These are phyloP conservation scores for Penstemon davidsonii DNA, from an alignment of 257 asterid species.

Conservation along the genomic window DNA sequence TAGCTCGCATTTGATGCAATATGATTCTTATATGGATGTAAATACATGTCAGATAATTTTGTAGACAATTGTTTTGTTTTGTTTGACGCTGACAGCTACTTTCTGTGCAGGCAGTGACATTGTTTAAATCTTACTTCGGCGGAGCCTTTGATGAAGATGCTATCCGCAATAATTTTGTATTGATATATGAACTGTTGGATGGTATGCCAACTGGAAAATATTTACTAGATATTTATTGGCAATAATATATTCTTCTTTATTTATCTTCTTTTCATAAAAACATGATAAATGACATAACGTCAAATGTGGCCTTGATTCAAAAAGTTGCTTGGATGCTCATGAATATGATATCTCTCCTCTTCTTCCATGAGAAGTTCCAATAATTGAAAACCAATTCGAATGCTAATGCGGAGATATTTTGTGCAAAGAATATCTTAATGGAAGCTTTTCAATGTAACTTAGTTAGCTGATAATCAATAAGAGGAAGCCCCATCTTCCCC, in stretches of 20 bases:
- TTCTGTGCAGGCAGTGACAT: slow-evolving; percentile 81
- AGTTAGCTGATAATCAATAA: slow-evolving; percentile 5
- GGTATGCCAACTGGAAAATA: slow-evolving; percentile 50
- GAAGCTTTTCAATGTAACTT: slow-evolving; percentile 25
- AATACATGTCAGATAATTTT: slow-evolving; percentile 3
- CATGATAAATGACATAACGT: not conserved
- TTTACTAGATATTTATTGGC: slow-evolving; percentile 12
- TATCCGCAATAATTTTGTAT: slow-evolving; percentile 92
- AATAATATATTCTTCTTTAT: not conserved
- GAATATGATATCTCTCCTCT: not conserved
- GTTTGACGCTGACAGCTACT: slow-evolving; percentile 31
- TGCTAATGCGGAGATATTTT: slow-evolving; percentile 19
- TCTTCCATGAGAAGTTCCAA: not conserved
- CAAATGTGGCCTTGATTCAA: slow-evolving; percentile 10
- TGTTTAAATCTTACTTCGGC: slow-evolving; percentile 94
- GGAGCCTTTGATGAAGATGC: slow-evolving; percentile 99
- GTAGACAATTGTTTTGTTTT: slow-evolving; percentile 22
- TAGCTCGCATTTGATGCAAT: slow-evolving; percentile 9
- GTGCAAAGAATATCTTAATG: slow-evolving; percentile 18
- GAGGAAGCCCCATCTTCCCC: not conserved
- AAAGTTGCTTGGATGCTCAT: not conserved
- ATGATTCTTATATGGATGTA: slow-evolving; percentile 14
- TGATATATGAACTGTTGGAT: slow-evolving; percentile 92
- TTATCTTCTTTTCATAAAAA: not conserved
- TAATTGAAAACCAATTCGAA: not conserved